phyloP scores from a whole-genome alignment of 1,139 yeast genomes.

The Trichomonascaceae sp. region DNA sequence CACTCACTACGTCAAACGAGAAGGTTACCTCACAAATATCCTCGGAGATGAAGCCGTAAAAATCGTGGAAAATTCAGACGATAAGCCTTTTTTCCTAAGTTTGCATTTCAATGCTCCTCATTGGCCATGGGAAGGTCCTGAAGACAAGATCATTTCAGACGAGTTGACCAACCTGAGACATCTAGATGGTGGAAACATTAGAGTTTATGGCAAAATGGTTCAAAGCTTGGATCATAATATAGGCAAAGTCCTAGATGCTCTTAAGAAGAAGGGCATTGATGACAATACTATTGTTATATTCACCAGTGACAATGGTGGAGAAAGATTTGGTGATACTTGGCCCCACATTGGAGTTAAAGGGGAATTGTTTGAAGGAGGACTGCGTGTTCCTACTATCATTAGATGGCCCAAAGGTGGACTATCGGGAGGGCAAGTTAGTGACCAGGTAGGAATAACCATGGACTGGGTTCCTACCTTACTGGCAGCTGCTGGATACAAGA shows the following conservation, averaged over 20 bases:
- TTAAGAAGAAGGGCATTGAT: conserved; percentile 39
- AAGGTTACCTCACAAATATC: conserved; percentile 42
- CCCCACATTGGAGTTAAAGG: conserved; percentile 47
- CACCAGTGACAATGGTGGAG: conserved; percentile 59
- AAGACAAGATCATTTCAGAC: conserved; percentile 43
- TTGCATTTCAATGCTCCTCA: conserved; percentile 57
- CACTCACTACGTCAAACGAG: conserved; percentile 38
- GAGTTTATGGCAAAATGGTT: conserved; percentile 58
- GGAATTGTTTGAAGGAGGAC: conserved; percentile 53
- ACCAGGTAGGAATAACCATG: conserved; percentile 50
- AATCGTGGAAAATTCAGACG: conserved; percentile 26
- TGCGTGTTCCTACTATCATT: conserved; percentile 47
- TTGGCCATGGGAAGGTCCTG: conserved; percentile 58
- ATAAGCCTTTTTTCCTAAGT: conserved; percentile 46
- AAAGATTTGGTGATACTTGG: conserved; percentile 57
- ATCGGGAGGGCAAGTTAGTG: conserved; percentile 29
- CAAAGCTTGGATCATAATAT: conserved; percentile 45
- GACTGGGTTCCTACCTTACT: conserved; percentile 50
- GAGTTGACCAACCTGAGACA: conserved; percentile 42
- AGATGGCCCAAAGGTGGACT: conserved; percentile 10
- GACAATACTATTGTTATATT: conserved; percentile 50
- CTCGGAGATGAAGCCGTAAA: conserved; percentile 43
- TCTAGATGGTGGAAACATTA: conserved; percentile 44
- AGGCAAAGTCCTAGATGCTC: conserved; percentile 41
- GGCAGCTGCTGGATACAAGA: conserved; percentile 37